Evolutionary conservation across 1,284 basidiomycete genomes (phyloP).

Genomic region (Abortiporus biennis): DNA sequence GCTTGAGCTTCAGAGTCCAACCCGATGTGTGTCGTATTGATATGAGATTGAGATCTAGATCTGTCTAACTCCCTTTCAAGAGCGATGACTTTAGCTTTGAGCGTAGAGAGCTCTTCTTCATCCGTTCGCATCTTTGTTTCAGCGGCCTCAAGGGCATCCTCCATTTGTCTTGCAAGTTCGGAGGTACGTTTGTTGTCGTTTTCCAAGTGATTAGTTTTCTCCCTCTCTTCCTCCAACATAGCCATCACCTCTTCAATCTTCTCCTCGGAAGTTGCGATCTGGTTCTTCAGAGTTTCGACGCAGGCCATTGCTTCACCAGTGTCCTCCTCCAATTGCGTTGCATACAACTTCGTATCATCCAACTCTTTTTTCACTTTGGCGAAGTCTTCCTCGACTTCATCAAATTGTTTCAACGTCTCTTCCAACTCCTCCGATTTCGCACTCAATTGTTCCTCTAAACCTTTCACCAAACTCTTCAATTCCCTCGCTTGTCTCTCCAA

Average conservation of each 20-base stretch:
- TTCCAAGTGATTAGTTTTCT: constrained; percentile 45
- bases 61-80: constrained; percentile 57
- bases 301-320: constrained; percentile 37
- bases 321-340: constrained; percentile 52
- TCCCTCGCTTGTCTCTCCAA: constrained; percentile 42
- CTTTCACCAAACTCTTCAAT: constrained; percentile 48
- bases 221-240: constrained; percentile 40
- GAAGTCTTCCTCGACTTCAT: constrained; percentile 24
- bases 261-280: constrained; percentile 40
- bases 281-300: constrained; percentile 46
- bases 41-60: constrained; percentile 27
- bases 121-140: constrained; percentile 61
- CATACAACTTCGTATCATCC: constrained; percentile 39
- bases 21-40: constrained; percentile 33
- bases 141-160: constrained; percentile 65
- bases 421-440: constrained; percentile 38
- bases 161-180: constrained; percentile 57
- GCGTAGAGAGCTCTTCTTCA: constrained; percentile 43
- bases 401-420: constrained; percentile 14
- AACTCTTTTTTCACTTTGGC: constrained; percentile 28
- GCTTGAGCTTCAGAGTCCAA: constrained; percentile 49
- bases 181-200: constrained; percentile 43
- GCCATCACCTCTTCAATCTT: constrained; percentile 37
- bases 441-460: constrained; percentile 41
- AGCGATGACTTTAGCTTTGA: constrained; percentile 45